Evolutionary conservation across 2,329 filamentous ascomycete species (phyloP).

Genomic region (Nigrospora osmanthi): DNA sequence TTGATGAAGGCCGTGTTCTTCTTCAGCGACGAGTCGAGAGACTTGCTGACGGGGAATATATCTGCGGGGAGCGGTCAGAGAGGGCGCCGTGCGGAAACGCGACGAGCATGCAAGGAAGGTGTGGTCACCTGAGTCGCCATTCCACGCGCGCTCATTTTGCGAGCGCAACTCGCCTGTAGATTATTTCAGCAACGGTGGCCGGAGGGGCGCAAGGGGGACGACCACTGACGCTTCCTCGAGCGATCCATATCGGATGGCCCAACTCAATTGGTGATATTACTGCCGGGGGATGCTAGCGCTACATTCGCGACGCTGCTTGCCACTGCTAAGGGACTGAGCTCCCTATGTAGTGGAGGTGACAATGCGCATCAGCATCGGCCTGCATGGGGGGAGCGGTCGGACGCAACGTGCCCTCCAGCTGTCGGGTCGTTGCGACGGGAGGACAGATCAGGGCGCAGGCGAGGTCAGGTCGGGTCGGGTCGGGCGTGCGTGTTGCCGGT

Average conservation of each 20-base stretch:
- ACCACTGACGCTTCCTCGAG: constrained; percentile 50
- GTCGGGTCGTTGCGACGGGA: not conserved
- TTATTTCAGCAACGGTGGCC: constrained; percentile 12
- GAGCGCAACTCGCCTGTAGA: constrained; percentile 76
- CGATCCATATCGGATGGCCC: constrained; percentile 51
- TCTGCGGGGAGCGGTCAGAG: constrained; percentile 39
- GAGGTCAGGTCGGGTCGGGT: too few species aligned
- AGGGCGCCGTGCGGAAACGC: not conserved
- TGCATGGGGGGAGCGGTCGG: constrained; percentile 29
- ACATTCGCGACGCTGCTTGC: constrained; percentile 34
- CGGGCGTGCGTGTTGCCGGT: not conserved
- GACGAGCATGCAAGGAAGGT: not conserved
- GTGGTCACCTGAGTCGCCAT: constrained; percentile 68
- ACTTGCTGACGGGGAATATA: constrained; percentile 67
- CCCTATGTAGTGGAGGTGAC: constrained; percentile 31
- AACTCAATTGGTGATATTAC: constrained; percentile 18
- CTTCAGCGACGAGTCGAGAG: constrained; percentile 90
- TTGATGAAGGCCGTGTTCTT: constrained; percentile 99
- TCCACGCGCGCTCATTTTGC: constrained; percentile 82
- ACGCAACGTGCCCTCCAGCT: constrained; percentile 12
- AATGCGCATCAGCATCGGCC: constrained; percentile 31
- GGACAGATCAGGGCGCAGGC: not conserved
- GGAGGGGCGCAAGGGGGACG: too few species aligned
- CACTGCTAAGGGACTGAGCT: constrained; percentile 36
- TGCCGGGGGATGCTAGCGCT: constrained; percentile 22